phyloP scores from a whole-genome alignment of 192 early-diverging fungal species.

The Ambispora gerdemannii region DNA sequence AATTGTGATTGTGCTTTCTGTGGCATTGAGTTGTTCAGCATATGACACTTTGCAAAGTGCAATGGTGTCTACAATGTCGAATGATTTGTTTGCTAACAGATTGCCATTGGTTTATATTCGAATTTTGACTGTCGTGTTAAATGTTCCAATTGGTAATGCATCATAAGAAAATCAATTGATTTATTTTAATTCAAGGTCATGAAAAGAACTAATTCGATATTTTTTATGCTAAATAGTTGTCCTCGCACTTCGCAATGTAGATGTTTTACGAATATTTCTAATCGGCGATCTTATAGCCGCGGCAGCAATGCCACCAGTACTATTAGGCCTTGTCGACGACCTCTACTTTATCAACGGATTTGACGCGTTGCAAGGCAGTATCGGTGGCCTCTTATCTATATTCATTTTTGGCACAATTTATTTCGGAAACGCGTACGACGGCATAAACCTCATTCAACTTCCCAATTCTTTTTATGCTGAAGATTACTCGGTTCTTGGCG shows the following conservation, averaged over 20 bases:
- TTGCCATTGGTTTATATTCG: conserved; percentile 22
- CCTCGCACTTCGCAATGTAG: conserved; percentile 45
- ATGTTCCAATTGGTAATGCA: conserved; percentile 42
- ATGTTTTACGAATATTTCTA: conserved; percentile 53
- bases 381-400: conserved; percentile 51
- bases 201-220: neutral
- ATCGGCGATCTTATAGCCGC: conserved; percentile 53
- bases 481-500: conserved; percentile 55
- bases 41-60: conserved; percentile 64
- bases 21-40: conserved; percentile 59
- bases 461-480: conserved; percentile 47
- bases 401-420: conserved; percentile 52
- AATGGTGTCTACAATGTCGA: conserved; percentile 55
- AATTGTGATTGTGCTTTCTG: conserved; percentile 52
- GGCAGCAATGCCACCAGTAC: conserved; percentile 49
- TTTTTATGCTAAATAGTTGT: conserved; percentile 31
- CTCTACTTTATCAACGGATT: conserved; percentile 48
- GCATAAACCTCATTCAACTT: conserved; percentile 45
- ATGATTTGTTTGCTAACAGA: conserved; percentile 39
- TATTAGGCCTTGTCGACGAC: conserved; percentile 42
- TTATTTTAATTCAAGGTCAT: neutral
- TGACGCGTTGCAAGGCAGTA: conserved; percentile 50
- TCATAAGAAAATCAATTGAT: neutral
- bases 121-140: conserved; percentile 34
- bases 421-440: conserved; percentile 45